Percentiles rank a stretch among this genome's conserved stretches.
Evolutionary conservation across 2,329 filamentous ascomycete species (phyloP).

Genomic region (Fusarium oxysporum): DNA sequence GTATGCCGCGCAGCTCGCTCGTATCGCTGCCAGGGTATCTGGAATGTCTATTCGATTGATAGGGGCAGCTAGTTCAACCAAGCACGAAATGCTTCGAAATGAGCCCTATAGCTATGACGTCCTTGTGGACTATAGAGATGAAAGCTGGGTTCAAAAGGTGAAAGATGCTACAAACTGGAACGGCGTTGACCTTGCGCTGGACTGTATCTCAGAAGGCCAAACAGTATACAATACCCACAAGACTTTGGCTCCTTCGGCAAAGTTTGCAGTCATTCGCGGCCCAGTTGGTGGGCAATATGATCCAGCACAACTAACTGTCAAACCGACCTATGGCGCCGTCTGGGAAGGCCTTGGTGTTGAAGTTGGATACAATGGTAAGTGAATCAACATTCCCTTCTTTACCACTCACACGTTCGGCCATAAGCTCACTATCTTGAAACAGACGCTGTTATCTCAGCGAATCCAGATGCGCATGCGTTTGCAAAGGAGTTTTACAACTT

Average conservation of each 20-base stretch:
- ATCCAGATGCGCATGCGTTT: slow-evolving; percentile 43
- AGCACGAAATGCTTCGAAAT: slow-evolving; percentile 43
- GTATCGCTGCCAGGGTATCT: not conserved
- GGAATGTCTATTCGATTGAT: slow-evolving; percentile 41
- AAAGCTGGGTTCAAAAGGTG: slow-evolving; percentile 50
- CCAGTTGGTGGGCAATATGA: slow-evolving; percentile 43
- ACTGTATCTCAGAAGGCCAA: slow-evolving; percentile 54
- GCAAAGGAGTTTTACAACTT: slow-evolving; percentile 53
- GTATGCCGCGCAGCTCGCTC: slow-evolving; percentile 49
- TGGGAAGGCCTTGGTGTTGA: slow-evolving; percentile 57
- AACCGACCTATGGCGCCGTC: slow-evolving; percentile 55
- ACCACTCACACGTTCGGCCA: no score
- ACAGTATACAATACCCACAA: slow-evolving; percentile 49
- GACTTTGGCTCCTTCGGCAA: slow-evolving; percentile 44
- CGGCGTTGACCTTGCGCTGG: slow-evolving; percentile 53
- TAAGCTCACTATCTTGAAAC: rapidly evolving
- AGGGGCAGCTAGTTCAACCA: slow-evolving; percentile 46
- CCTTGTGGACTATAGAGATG: slow-evolving; percentile 54
- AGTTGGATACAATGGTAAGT: slow-evolving; percentile 52
- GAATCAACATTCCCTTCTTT: rapidly evolving
- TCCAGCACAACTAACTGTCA: slow-evolving; percentile 34
- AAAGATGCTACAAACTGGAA: slow-evolving; percentile 30
- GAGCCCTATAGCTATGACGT: slow-evolving; percentile 53
- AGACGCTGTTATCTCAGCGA: slow-evolving; percentile 27
- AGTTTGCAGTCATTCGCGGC: slow-evolving; percentile 42